Base-by-base conservation (phyloP, 2,329 filamentous ascomycete genomes). In the Cordyceps fumosorosea region DNA sequence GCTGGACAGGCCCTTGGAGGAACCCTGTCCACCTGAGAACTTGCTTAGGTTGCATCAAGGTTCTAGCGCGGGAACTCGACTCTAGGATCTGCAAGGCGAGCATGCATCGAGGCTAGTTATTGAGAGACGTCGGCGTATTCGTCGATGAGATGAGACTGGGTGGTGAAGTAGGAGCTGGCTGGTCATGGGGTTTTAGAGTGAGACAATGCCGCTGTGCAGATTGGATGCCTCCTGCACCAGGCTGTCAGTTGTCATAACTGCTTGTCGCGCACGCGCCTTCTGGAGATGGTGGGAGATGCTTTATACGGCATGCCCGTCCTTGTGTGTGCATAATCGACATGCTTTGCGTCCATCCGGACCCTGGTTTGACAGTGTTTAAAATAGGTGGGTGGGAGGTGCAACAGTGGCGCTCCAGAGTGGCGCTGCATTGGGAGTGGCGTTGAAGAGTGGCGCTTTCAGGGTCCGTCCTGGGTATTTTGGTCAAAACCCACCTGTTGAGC, bases 1-100 rank as follows among this genome's bases (percentile, higher is more conserved):
- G 40, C 40, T 44, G 14, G 40, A 44, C 40, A 44, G 32, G 29
- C n/a, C n/a, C 42, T 12, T 5, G 11, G 53, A 42, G 12, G 29
- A 58, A 58, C 45, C 56, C 45, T 58, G 56, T 58, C 45, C 56
- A 24, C 56, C 56, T 58, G 56, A 58, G 40, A 29, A 29, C 29
- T 29, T 5, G 8, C 29, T 29, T n/a, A 18, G 14, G 32, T 50
- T 40, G 44, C 29, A 50, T 50, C 44, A 58, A 26, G 44, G 22
- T 58, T 29, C 32, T 58, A 58, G 56, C 16, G 56, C n/a, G 14
- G 18, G 42, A 37, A 44, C n/a, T 47, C 16, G 44, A 50, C 44
- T 40, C 44, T 32, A 18, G 4, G 32, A 58, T 48, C 56, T 47
- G 44, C 44, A 44, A 44, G 55, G 44, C n/a, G 18, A 44, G 55